These are phyloP conservation scores for Russula lepida DNA, from an alignment of 768 basidiomycete genomes.

Conservation along the genomic window DNA sequence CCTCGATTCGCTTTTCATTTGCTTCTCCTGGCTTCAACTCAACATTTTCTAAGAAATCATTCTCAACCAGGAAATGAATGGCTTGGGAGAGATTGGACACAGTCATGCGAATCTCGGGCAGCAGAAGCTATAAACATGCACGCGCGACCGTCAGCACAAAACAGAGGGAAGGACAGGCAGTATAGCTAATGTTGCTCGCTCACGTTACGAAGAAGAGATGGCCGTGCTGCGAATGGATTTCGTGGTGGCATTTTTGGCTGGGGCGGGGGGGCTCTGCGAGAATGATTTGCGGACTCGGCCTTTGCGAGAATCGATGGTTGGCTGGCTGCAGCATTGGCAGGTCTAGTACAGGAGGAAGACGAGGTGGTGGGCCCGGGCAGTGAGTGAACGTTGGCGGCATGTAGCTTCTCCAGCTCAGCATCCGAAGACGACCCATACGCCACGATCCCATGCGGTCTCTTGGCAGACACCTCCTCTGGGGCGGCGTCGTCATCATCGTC, in stretches of 20 bases:
- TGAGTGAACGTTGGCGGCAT: background rate
- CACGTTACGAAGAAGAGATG: slow-evolving; percentile 75
- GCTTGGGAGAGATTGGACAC: slow-evolving; percentile 90
- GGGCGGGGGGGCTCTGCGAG: slow-evolving; percentile 25
- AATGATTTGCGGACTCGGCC: slow-evolving; percentile 3
- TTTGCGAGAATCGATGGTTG: slow-evolving; percentile 3
- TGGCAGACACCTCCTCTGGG: slow-evolving; percentile 57
- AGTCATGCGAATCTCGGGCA: slow-evolving; percentile 81
- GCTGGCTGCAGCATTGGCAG: background rate
- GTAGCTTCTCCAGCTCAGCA: background rate
- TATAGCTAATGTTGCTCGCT: slow-evolving; percentile 23
- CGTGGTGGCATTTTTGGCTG: slow-evolving; percentile 44
- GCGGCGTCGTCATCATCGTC: slow-evolving; percentile 26
- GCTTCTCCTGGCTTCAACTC: slow-evolving; percentile 78
- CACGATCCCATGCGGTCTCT: slow-evolving; percentile 25
- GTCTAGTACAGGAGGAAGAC: background rate
- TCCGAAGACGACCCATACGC: slow-evolving; percentile 9
- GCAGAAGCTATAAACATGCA: slow-evolving; percentile 46
- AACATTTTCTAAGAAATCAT: slow-evolving; percentile 75
- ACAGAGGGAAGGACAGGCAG: slow-evolving; percentile 1
- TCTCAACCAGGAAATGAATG: slow-evolving; percentile 82
- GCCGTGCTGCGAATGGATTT: slow-evolving; percentile 60
- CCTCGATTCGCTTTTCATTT: slow-evolving; percentile 51
- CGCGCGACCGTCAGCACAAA: background rate
- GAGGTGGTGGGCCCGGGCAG: background rate